Conservation (phyloP, 208 protist genomes). For the Angomonas ambiguus region DNA sequence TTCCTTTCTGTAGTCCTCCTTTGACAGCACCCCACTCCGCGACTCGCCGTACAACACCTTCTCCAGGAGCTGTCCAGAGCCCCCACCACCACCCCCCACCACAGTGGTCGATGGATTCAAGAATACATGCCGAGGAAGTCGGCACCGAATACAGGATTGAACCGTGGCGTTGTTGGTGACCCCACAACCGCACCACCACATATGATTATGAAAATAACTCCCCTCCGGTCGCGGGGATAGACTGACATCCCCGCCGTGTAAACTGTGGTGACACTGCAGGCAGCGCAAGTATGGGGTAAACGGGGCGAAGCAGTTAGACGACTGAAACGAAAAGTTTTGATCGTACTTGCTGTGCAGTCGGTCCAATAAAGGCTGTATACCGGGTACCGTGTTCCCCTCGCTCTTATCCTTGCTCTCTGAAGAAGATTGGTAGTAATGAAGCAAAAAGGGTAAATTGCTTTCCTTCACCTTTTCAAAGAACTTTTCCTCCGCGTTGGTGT, state of each 20-base stretch:
- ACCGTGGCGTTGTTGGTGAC: background rate
- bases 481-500: background rate
- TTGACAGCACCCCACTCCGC: too few relatives aligned
- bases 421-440: background rate
- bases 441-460: background rate
- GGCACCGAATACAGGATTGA: background rate
- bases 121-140: background rate
- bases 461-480: background rate
- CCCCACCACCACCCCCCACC: too few relatives aligned
- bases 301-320: background rate
- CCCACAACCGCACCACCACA: background rate
- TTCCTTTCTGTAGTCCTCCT: too few relatives aligned
- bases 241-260: background rate
- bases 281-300: background rate
- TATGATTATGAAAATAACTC: too few relatives aligned
- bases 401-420: too few relatives aligned
- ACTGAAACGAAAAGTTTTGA: background rate
- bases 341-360: background rate
- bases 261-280: background rate
- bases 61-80: too few relatives aligned
- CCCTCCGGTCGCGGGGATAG: too few relatives aligned
- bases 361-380: background rate
- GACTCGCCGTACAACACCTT: too few relatives aligned
- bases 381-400: background rate
- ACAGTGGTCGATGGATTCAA: too few relatives aligned